A percentile compares a stretch with the other conserved stretches of the same genome.
phyloP scores from a whole-genome alignment of 169 alveolate genomes.

The Plasmodium coatneyi region DNA sequence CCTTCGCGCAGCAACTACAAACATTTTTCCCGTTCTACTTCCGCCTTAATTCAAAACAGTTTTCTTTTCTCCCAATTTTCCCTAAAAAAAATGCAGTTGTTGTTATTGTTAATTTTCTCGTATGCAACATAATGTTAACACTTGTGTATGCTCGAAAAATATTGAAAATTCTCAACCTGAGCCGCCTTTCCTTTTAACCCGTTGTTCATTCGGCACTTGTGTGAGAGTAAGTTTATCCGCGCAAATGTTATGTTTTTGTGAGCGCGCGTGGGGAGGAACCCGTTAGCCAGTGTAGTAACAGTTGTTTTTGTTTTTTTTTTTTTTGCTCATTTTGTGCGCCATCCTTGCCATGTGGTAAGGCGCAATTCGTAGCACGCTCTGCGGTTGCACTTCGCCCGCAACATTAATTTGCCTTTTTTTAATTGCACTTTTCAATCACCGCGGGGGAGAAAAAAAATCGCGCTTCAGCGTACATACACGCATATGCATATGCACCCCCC shows the following conservation, averaged over 20 bases:
- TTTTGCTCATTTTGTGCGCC: not conserved
- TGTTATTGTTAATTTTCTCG: not conserved
- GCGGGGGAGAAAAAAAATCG: not conserved
- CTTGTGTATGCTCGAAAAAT: slow-evolving; percentile 8
- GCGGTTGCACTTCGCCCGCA: not conserved
- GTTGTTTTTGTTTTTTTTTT: slow-evolving; percentile 11
- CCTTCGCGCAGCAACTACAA: not conserved
- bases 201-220: slow-evolving; percentile 8
- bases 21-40: not conserved
- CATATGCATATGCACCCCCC: not conserved
- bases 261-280: not conserved
- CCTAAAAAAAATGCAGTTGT: not conserved
- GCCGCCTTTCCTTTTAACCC: slow-evolving; percentile 1
- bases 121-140: not conserved
- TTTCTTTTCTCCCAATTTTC: slow-evolving; percentile 1
- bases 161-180: not conserved
- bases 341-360: not conserved
- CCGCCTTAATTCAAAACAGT: not conserved
- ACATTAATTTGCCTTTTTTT: not conserved
- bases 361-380: not conserved
- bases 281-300: slow-evolving; percentile 7
- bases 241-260: not conserved
- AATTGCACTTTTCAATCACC: slow-evolving; percentile 2
- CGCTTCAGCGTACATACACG: not conserved
- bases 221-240: not conserved